Conservation (phyloP, 441 rosid species). For the Erodium moschatum region DNA sequence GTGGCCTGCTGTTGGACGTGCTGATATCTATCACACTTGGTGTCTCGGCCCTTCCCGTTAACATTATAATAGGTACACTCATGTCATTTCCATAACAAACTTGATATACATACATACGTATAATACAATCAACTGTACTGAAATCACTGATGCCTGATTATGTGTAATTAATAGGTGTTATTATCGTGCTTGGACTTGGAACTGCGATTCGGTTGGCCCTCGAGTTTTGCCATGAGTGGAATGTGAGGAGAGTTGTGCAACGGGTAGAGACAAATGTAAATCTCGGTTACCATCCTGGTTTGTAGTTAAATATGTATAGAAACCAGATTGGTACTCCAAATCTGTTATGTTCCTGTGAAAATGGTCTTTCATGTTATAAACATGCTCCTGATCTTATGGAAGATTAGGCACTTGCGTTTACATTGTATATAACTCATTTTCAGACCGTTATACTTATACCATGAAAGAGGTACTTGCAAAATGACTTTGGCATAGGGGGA, state of each 20-base stretch:
- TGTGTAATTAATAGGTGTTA: conserved; percentile 40
- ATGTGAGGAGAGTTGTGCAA: conserved; percentile 55
- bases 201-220: conserved; percentile 66
- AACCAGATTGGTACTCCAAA: conserved; percentile 1
- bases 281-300: conserved; percentile 48
- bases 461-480: background rate
- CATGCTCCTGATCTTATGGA: background rate
- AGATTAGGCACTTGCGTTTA: too few species aligned
- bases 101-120: background rate
- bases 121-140: too few species aligned
- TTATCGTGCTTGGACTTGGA: conserved; percentile 81
- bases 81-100: background rate
- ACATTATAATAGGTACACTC: conserved; percentile 61
- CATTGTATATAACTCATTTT: too few species aligned
- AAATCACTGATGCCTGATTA: background rate
- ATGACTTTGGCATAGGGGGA: too few species aligned
- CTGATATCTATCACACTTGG: conserved; percentile 76
- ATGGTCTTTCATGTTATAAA: background rate
- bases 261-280: conserved; percentile 50
- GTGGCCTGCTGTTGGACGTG: conserved; percentile 75
- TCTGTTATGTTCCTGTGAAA: background rate
- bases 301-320: conserved; percentile 28
- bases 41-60: conserved; percentile 71
- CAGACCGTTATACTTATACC: too few species aligned
- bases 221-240: conserved; percentile 81